Evolutionary conservation across 2,329 filamentous ascomycete genomes (phyloP).

Genomic region (Exophiala calicioides): DNA sequence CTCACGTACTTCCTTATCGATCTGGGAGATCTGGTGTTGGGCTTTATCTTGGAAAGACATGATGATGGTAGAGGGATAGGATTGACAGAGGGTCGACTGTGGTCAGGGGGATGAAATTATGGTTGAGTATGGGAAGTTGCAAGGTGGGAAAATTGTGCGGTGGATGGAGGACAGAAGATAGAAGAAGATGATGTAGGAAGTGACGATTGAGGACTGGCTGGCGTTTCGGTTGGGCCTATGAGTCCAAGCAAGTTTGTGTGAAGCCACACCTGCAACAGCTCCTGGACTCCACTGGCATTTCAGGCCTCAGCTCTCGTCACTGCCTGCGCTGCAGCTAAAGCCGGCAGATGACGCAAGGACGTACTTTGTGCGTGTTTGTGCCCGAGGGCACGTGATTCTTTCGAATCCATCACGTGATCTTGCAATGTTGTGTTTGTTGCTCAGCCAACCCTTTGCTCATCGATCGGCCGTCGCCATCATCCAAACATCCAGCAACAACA

Average conservation of each 20-base stretch:
- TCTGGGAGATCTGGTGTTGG: constrained; percentile 65
- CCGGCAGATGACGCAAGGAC: constrained; percentile 3
- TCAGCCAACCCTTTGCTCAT: too few relatives aligned
- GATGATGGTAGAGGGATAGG: constrained; percentile 11
- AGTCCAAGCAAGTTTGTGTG: not conserved
- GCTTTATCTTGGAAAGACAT: constrained; percentile 61
- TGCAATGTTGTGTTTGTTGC: too few relatives aligned
- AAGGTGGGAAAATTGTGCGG: too few relatives aligned
- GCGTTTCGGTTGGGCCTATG: not conserved
- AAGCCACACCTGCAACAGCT: not conserved
- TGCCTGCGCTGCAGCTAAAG: not conserved
- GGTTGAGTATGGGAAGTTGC: too few relatives aligned
- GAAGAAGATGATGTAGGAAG: constrained; percentile 4
- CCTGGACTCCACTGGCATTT: not conserved
- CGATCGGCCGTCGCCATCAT: too few relatives aligned
- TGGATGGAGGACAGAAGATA: too few relatives aligned
- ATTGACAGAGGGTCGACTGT: not conserved
- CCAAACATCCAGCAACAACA: too few relatives aligned
- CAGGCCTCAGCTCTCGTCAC: too few relatives aligned
- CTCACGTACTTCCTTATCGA: constrained; percentile 64
- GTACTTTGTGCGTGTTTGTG: too few relatives aligned
- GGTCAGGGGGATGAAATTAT: too few relatives aligned
- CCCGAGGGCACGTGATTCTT: too few relatives aligned
- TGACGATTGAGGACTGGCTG: not conserved
- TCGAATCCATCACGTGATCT: too few relatives aligned